Conservation (phyloP, 169 alveolate species). For the Plasmodium blacklocki region DNA sequence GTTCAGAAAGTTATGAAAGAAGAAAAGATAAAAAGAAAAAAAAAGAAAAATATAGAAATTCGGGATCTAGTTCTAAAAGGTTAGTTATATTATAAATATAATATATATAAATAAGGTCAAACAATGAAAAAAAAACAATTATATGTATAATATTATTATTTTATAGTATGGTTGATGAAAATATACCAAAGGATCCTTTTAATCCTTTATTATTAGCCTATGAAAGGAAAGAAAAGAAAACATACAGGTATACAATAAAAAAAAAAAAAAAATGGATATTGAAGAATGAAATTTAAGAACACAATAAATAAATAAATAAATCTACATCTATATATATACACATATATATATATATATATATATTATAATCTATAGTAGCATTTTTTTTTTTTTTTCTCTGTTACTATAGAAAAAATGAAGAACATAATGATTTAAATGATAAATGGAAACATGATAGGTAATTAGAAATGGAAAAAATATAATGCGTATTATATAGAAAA, state of each 20-base stretch:
- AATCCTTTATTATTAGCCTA: constrained; percentile 70
- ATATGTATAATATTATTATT: constrained; percentile 1
- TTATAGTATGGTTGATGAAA: constrained; percentile 33
- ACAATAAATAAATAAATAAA: not conserved
- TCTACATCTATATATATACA: not conserved
- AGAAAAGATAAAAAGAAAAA: constrained; percentile 13
- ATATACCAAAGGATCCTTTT: constrained; percentile 74
- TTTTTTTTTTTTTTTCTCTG: too few species aligned
- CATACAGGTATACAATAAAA: constrained; percentile 7
- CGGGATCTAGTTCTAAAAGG: constrained; percentile 34
- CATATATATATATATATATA: constrained; percentile 1
- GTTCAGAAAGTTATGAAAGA: constrained; percentile 34
- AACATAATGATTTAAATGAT: not conserved
- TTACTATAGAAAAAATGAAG: constrained; percentile 3
- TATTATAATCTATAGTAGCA: too few species aligned
- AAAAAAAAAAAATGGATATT: not conserved
- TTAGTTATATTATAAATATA: not conserved
- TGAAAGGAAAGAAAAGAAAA: constrained; percentile 31
- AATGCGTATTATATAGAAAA: too few species aligned
- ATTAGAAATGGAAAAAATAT: not conserved
- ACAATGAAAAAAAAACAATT: not conserved
- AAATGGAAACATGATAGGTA: constrained; percentile 75
- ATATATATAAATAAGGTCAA: not conserved
- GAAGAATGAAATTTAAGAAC: not conserved
- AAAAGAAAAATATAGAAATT: constrained; percentile 31